Evolutionary conservation across 441 rosid species (phyloP), one percentile per base, ranked within the genome.

Genomic region (Pelargonium cotyledonis): DNA sequence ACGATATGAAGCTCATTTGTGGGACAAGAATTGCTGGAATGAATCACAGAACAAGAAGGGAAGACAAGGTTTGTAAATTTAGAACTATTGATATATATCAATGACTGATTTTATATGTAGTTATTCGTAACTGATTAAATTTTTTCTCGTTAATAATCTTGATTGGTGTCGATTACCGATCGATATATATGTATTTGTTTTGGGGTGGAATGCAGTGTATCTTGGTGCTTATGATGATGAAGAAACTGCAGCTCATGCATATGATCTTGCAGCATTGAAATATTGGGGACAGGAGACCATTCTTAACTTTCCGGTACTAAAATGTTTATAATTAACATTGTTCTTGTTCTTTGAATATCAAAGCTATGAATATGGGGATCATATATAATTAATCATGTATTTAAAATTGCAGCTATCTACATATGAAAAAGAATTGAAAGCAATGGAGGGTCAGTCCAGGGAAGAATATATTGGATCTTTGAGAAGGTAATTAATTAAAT

Each of bases 1-100:
- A 1, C 72, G 85, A 66, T 86, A 79, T 66, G 93, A 86, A 78
- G 93, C 90, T 63, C 93, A 86, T 75, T 73, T 88, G 79, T 84
- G 93, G 93, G 93, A 88, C 68, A 88, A 88, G 73, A 78, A 80
- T 19, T 84, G 86, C 19, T 88, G 93, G 90, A 88, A 83, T 68
- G 84, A 78, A 55, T 81, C 93, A 16, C 90, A 88, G 67, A 86
- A 77, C 81, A 88, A 88, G 78, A 88, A 88, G 78, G 93, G 93
- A 43, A 71, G 85, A 76, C 90, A 88, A 83, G 90, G 92, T 78
- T 1, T 47, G 53, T 47, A 7, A 10, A 65, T 18, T n/a, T n/a
- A n/a, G n/a, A n/a, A n/a, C n/a, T n/a, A n/a, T n/a, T n/a, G n/a
- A 23, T 68, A 57, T 8, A 1, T 3, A 2, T 15, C 11, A 46